Evolutionary conservation across 192 early-diverging fungal genomes (phyloP).

Genomic region (Dimargaris verticillata): DNA sequence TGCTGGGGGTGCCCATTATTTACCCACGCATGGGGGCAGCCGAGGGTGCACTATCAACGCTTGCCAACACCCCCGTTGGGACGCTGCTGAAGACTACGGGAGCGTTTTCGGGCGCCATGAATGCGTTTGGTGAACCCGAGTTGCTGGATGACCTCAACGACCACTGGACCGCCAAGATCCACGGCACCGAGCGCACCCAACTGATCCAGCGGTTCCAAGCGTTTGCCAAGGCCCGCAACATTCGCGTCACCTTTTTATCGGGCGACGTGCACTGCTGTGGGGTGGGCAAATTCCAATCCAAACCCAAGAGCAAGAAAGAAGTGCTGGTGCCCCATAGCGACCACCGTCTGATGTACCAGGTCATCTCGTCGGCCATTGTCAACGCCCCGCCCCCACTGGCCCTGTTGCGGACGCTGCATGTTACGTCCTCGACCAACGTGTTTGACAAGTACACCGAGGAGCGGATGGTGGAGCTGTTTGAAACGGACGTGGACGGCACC

Average conservation of each 20-base stretch:
- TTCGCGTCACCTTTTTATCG: conserved; percentile 63
- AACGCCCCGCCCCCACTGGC: conserved; percentile 60
- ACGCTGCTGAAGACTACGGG: conserved; percentile 37
- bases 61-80: conserved; percentile 32
- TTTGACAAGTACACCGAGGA: conserved; percentile 47
- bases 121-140: conserved; percentile 67
- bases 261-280: conserved; percentile 69
- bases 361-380: conserved; percentile 66
- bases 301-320: conserved; percentile 14
- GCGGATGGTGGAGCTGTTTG: conserved; percentile 55
- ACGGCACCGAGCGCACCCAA: conserved; percentile 48
- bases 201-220: conserved; percentile 48
- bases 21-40: conserved; percentile 54
- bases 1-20: conserved; percentile 56
- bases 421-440: conserved; percentile 32
- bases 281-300: conserved; percentile 37
- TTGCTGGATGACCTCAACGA: conserved; percentile 77
- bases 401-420: conserved; percentile 48
- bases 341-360: conserved; percentile 58
- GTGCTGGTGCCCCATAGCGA: conserved; percentile 19
- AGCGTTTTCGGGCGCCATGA: conserved; percentile 29
- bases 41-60: conserved; percentile 45
- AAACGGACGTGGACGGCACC: conserved; percentile 34
- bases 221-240: conserved; percentile 32
- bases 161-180: conserved; percentile 49